Base-by-base conservation (phyloP, 805 yeast species). In the Candida rishiriensis region DNA sequence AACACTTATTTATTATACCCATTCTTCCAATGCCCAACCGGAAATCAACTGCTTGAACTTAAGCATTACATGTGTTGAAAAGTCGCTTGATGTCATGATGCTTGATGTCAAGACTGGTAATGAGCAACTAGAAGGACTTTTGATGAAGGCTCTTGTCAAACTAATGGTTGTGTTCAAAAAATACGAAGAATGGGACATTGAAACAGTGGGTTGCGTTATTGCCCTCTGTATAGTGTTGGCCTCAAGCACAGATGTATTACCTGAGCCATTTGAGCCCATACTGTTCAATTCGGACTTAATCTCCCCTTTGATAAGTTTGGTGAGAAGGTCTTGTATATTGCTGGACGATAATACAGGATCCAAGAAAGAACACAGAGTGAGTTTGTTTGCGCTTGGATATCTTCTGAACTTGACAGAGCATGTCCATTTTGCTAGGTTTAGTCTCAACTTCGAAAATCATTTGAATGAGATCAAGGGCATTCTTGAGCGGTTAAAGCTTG, bases 351-450 rank as follows among this genome's bases (percentile, higher is more conserved):
- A 29, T 17, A 36, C 40, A 29, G 50, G 40, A 1, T 26, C 46
- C 3, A 15, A 8, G 10, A 36, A 40, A 14, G 46, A 42, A n/a
- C 46, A 39, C 11, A 36, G 47, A 33, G 34, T 42, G 12, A 43
- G 54, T 35, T 43, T 57, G 14, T 50, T 52, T 40, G 47, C 55
- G 13, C 40, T 57, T 21, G 61, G 61, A 1, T 46, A 39, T 21
- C 40, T 54, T 26, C 37, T 52, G 13, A 54, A 50, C 16, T 40
- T 51, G 15, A 36, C 39, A 2, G 52, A 44, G 17, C 16, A 29
- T 7, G 38, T 31, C 2, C 26, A 4, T 7, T 21, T 7, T 30
- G 13, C 33, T 10, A 30, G 14, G 9, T 30, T 12, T 30, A 10
- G 12, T 29, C 12, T 12, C 12, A 21, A 11, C 17, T 42, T 44